A percentile compares a stretch with the other conserved stretches of the same genome.
phyloP scores from a whole-genome alignment of 1,284 basidiomycete species.

The Cerrena zonata region DNA sequence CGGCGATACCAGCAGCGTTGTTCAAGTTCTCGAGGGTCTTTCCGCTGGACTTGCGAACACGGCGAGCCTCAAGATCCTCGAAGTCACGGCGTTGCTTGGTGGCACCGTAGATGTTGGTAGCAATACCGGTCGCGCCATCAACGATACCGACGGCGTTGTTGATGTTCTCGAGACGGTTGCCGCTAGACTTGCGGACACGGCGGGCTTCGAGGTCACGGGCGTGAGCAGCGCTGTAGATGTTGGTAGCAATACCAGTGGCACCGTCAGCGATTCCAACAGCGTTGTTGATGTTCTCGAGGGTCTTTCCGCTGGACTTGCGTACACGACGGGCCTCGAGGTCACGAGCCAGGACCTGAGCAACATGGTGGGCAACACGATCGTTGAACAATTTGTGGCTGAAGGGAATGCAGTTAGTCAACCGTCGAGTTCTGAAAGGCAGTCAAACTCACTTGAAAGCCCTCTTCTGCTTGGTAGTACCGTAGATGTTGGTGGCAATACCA shows the following conservation, averaged over 20 bases:
- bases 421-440: no score
- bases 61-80: conserved; percentile 4
- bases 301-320: neutral
- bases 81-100: neutral
- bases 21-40: conserved; percentile 4
- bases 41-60: neutral
- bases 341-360: no score
- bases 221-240: neutral
- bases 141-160: conserved; percentile 2
- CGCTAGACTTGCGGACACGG: neutral
- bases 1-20: conserved; percentile 3
- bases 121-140: conserved; percentile 2
- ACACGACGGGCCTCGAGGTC: conserved; percentile 3
- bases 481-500: neutral
- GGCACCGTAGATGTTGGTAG: conserved; percentile 5
- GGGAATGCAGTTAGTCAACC: no score
- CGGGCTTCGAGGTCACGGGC: conserved; percentile 1
- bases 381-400: no score
- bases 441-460: no score
- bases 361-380: no score
- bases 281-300: conserved; percentile 2
- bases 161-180: conserved; percentile 2
- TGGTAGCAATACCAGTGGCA: conserved; percentile 1
- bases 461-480: conserved; percentile 1
- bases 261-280: conserved; percentile 2